A percentile compares a stretch with the other conserved stretches of the same genome.
Evolutionary conservation across 176 grass and related monocot species (phyloP).

Genomic region (Cocos nucifera): DNA sequence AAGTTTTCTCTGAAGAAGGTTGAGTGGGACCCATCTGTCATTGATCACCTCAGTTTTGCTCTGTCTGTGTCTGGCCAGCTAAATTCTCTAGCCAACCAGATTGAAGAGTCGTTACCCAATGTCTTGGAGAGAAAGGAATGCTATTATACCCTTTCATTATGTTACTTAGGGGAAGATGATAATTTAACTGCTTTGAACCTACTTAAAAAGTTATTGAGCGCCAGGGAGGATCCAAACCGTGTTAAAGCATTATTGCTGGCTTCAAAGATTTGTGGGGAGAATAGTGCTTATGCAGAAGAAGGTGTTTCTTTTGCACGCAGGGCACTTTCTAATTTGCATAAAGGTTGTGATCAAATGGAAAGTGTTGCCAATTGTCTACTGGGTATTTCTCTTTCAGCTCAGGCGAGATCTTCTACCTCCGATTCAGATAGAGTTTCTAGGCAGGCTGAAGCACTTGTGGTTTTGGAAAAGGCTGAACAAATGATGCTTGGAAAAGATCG

Average conservation of each 20-base stretch:
- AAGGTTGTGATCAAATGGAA: conserved; percentile 35
- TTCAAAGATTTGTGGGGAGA: conserved; percentile 64
- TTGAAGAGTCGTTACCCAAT: conserved; percentile 69
- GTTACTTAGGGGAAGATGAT: conserved; percentile 83
- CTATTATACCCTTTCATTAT: conserved; percentile 71
- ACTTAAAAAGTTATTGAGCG: conserved; percentile 51
- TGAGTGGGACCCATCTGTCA: conserved; percentile 57
- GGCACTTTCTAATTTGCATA: conserved; percentile 40
- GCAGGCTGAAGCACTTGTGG: conserved; percentile 62
- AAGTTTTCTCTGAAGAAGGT: conserved; percentile 75
- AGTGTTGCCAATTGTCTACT: conserved; percentile 59
- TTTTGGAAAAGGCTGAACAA: conserved; percentile 59
- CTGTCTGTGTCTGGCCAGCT: conserved; percentile 65
- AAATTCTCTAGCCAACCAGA: conserved; percentile 48
- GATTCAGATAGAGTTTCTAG: conserved; percentile 60
- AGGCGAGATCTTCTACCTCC: conserved; percentile 60
- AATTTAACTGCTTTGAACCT: conserved; percentile 58
- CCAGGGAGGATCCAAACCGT: conserved; percentile 52
- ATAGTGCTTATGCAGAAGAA: conserved; percentile 34
- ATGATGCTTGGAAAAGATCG: conserved; percentile 45
- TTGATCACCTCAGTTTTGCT: conserved; percentile 81
- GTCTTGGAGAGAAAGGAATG: conserved; percentile 55
- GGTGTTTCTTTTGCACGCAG: conserved; percentile 60
- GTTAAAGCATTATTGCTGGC: conserved; percentile 69
- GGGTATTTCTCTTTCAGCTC: conserved; percentile 59